These are phyloP conservation scores for Penicillium sp. DNA, from an alignment of 2,329 filamentous ascomycete species.

Conservation along the genomic window DNA sequence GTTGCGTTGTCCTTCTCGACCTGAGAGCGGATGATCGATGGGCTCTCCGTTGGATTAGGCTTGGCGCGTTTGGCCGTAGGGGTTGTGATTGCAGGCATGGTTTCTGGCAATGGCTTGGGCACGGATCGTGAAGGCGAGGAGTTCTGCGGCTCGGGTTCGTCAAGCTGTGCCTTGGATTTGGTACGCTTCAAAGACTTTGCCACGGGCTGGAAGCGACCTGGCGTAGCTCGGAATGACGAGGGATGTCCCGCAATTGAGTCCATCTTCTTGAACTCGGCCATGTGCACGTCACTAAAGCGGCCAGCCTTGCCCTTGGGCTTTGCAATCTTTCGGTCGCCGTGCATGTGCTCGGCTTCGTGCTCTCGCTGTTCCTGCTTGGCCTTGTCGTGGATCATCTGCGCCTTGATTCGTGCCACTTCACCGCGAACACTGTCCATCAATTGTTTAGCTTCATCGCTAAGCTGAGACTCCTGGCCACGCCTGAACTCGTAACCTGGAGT, in stretches of 20 bases:
- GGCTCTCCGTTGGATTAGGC: slow-evolving; percentile 67
- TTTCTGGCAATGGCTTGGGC: slow-evolving; percentile 29
- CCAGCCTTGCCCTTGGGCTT: slow-evolving; percentile 74
- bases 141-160: slow-evolving; percentile 55
- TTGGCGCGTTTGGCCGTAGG: slow-evolving; percentile 70
- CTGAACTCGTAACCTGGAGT: slow-evolving; percentile 51
- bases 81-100: slow-evolving; percentile 48
- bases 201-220: slow-evolving; percentile 45
- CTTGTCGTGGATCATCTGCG: slow-evolving; percentile 63
- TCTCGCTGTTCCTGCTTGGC: slow-evolving; percentile 57
- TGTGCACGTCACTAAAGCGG: slow-evolving; percentile 82
- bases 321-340: slow-evolving; percentile 69
- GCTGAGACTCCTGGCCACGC: slow-evolving; percentile 47
- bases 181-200: slow-evolving; percentile 53
- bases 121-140: slow-evolving; percentile 41
- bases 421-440: slow-evolving; percentile 69
- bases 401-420: slow-evolving; percentile 71
- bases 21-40: slow-evolving; percentile 58
- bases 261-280: slow-evolving; percentile 94
- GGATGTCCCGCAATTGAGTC: slow-evolving; percentile 89
- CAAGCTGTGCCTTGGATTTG: slow-evolving; percentile 65
- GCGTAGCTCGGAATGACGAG: slow-evolving; percentile 65
- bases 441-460: slow-evolving; percentile 55
- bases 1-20: slow-evolving; percentile 17
- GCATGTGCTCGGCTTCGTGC: slow-evolving; percentile 44